Base-by-base conservation (phyloP, 140 eudicot species). In the Anethum foeniculum region DNA sequence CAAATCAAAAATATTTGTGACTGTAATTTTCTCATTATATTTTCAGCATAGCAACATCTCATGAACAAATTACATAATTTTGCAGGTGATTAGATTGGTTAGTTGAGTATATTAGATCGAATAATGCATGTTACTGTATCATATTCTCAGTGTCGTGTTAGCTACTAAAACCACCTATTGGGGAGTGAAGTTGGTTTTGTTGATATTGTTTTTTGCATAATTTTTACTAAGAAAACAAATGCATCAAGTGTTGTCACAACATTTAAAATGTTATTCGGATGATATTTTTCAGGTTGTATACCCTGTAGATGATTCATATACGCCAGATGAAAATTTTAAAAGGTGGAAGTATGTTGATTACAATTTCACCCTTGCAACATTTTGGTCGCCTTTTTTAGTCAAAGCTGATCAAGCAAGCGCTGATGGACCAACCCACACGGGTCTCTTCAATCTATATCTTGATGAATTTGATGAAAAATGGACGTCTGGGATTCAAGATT, bases 291-390 rank as follows among this genome's bases (percentile, higher is more conserved):
- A 93, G 98, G 95, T 90, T 5, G 92, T 87, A 74, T 87, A 87
- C 72, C 98, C 98, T 0, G 78, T 88, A 10, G 93, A 93, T 84
- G 83, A 38, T 43, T 93, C 97, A 6, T 30, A 71, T 25, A 84
- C 90, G 6, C 28, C 81, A 5, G 97, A 93, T 25, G 94, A 91
- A 28, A 79, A 87, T 78, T 91, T 88, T 86, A 93, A 85, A 54
- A 89, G 93, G 7, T 93, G 92, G 89, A 79, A 81, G 14, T 93
- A 89, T 83, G 80, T 64, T 16, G 83, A 85, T 23, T 91, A 93
- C 87, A 91, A 93, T 81, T 93, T 93, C 80, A 93, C 95, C 73
- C 86, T 93, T 0, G 91, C 89, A 27, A 81, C 86, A 71, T 93
- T 79, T 71, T 88, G 93, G 97, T 78, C 90, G 23, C 90, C 97